phyloP scores from a whole-genome alignment of 345 rosid genomes.

The Cardamine chenopodiifolia region DNA sequence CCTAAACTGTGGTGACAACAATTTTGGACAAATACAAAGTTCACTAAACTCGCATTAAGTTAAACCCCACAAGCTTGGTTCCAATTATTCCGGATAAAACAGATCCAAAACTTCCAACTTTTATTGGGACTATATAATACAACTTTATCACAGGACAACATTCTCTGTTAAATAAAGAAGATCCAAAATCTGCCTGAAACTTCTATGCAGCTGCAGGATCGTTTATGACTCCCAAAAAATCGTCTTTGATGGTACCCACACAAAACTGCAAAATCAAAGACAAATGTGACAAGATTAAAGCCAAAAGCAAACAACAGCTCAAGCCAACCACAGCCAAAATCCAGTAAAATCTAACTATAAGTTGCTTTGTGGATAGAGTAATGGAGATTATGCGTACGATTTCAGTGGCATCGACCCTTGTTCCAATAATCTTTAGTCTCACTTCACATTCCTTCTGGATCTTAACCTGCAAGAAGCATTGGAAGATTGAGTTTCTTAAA shows the following conservation, averaged over 20 bases:
- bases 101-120: not conserved
- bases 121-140: slow-evolving; percentile 15
- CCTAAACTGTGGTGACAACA: not conserved
- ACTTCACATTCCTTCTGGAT: slow-evolving; percentile 95
- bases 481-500: slow-evolving; percentile 16
- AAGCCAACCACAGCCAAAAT: not conserved
- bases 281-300: not conserved
- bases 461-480: slow-evolving; percentile 61
- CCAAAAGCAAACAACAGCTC: not conserved
- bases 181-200: slow-evolving; percentile 10
- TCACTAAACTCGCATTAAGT: not conserved
- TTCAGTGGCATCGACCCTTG: slow-evolving; percentile 89
- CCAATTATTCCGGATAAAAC: not conserved
- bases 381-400: slow-evolving; percentile 52
- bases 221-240: slow-evolving; percentile 91
- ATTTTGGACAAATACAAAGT: slow-evolving; percentile 1
- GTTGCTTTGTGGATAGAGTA: slow-evolving; percentile 14
- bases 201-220: slow-evolving; percentile 70
- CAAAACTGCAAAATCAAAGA: slow-evolving; percentile 67
- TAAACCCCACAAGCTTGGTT: slow-evolving; percentile 9
- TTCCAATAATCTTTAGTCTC: slow-evolving; percentile 87
- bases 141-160: slow-evolving; percentile 14
- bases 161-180: slow-evolving; percentile 10
- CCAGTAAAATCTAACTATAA: not conserved
- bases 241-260: slow-evolving; percentile 91